phyloP scores from a whole-genome alignment of 495 filamentous ascomycete genomes.

The Sporormia fimetaria region DNA sequence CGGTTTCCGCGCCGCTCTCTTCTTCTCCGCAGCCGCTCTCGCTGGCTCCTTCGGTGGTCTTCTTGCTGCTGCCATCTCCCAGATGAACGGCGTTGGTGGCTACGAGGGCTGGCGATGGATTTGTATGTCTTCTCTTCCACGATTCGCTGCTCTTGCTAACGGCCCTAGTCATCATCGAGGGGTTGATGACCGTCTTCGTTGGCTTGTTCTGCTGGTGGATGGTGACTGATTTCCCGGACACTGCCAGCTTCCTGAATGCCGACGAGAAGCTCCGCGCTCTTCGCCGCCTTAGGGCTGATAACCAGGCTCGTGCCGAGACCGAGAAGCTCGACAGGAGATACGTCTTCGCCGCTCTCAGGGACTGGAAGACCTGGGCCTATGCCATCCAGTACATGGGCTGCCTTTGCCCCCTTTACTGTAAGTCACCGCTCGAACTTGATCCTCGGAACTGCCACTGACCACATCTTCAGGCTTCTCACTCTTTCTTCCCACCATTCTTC shows the following conservation, averaged over 20 bases:
- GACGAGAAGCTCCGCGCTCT: conserved; percentile 63
- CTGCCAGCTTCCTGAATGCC: conserved; percentile 63
- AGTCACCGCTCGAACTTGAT: conserved; percentile 45
- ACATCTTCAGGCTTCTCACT: neutral
- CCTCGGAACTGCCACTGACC: neutral
- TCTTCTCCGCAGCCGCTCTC: conserved; percentile 79
- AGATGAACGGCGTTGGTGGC: conserved; percentile 61
- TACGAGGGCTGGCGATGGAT: conserved; percentile 75
- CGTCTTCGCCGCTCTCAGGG: conserved; percentile 60
- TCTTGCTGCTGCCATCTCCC: conserved; percentile 62
- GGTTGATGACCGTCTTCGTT: conserved; percentile 60
- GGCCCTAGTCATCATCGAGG: conserved; percentile 52
- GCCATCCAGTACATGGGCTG: conserved; percentile 35
- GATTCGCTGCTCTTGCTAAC: neutral
- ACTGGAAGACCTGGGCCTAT: conserved; percentile 78
- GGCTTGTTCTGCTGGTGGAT: conserved; percentile 72
- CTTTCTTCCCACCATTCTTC: conserved; percentile 79
- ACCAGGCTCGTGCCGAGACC: conserved; percentile 65
- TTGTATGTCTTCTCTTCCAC: conserved; percentile 27
- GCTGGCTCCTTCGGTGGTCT: conserved; percentile 81
- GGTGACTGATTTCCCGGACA: conserved; percentile 80
- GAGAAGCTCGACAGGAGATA: conserved; percentile 68
- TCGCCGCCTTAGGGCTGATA: conserved; percentile 59
- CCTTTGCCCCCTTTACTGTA: conserved; percentile 65
- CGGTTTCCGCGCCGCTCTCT: conserved; percentile 67